phyloP scores from a whole-genome alignment of 164 flowering plant genomes.

The Vitis cinerea region DNA sequence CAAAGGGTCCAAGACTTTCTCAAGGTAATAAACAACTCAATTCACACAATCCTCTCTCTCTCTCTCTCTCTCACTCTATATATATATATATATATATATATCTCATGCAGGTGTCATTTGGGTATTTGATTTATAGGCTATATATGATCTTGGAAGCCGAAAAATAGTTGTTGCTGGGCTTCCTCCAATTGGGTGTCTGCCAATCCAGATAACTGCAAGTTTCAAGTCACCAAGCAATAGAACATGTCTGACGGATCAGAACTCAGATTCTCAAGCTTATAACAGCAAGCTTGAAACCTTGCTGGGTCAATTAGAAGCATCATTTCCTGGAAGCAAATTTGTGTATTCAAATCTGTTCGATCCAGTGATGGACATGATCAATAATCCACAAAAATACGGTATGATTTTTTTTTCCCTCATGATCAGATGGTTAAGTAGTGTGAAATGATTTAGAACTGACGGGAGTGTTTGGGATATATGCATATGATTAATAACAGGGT shows the following conservation, averaged over 20 bases:
- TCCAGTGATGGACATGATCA: conserved; percentile 40
- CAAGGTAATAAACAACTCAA: conserved; percentile 21
- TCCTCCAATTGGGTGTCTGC: conserved; percentile 57
- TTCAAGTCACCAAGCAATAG: neutral
- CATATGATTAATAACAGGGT: conserved; percentile 21
- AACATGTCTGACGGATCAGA: conserved; percentile 34
- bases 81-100: no score
- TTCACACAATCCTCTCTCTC: no score
- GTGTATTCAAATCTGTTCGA: conserved; percentile 29
- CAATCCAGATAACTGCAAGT: conserved; percentile 34
- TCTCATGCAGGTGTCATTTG: neutral
- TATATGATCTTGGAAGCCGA: conserved; percentile 41
- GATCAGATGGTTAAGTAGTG: no score
- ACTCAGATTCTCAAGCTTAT: conserved; percentile 42
- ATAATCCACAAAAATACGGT: conserved; percentile 46
- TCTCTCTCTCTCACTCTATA: no score
- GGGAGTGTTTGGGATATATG: no score
- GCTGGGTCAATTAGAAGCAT: conserved; percentile 16
- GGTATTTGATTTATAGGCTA: conserved; percentile 23
- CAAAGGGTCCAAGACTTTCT: conserved; percentile 15
- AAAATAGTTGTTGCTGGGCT: conserved; percentile 38
- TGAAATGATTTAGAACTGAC: neutral
- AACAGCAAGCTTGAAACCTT: conserved; percentile 43
- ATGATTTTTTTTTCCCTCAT: neutral
- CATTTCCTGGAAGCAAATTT: conserved; percentile 34